These are phyloP conservation scores for Fusarium gaditjirri DNA, from an alignment of 2,329 filamentous ascomycete species.

Conservation along the genomic window DNA sequence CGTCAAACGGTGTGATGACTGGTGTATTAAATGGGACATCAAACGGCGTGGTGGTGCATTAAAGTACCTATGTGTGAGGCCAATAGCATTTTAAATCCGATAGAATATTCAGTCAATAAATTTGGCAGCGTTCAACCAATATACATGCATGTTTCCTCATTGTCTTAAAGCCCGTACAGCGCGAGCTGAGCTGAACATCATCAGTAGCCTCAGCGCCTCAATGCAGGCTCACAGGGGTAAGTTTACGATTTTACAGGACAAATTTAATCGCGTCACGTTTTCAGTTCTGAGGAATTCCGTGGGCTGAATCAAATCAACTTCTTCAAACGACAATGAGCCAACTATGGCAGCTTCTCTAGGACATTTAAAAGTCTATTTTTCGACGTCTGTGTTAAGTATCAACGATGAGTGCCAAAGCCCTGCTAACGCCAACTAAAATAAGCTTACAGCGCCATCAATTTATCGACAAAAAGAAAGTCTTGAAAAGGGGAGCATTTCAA, in stretches of 20 bases:
- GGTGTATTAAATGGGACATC: background rate
- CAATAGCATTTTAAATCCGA: too few species aligned
- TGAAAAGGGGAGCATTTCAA: too few species aligned
- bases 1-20: background rate
- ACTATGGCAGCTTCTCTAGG: too few species aligned
- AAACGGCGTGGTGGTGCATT: conserved; percentile 4
- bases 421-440: too few species aligned
- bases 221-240: background rate
- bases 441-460: background rate
- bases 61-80: fast-evolving
- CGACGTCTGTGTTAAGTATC: too few species aligned
- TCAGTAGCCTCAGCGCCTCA: background rate
- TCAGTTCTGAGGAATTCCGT: fast-evolving
- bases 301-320: background rate
- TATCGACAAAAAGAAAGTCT: background rate
- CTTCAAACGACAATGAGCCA: background rate
- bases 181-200: background rate
- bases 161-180: too few species aligned
- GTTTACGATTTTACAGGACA: background rate
- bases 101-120: too few species aligned
- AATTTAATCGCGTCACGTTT: background rate
- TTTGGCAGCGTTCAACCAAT: too few species aligned
- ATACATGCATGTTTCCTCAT: too few species aligned
- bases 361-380: background rate
- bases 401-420: too few species aligned